phyloP scores from a whole-genome alignment of 2,329 filamentous ascomycete species.

The Monilinia aucupariae region DNA sequence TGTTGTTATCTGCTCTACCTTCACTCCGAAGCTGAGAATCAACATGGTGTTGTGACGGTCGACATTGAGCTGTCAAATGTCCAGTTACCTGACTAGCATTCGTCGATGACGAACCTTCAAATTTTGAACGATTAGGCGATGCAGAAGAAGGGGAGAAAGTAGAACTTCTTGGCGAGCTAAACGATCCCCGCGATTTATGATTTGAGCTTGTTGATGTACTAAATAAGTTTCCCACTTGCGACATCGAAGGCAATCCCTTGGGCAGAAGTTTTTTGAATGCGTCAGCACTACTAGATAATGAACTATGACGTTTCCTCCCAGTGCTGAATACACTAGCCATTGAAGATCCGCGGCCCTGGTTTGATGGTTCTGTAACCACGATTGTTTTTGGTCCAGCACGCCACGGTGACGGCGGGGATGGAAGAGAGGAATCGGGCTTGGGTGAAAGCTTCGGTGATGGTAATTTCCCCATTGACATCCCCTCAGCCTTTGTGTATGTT shows the following conservation, averaged over 20 bases:
- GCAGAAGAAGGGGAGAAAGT: constrained; percentile 6
- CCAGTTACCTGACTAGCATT: neutral
- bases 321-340: constrained; percentile 45
- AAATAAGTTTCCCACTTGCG: constrained; percentile 32
- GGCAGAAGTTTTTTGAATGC: constrained; percentile 50
- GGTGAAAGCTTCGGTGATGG: constrained; percentile 33
- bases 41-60: constrained; percentile 14
- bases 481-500: neutral
- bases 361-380: constrained; percentile 31
- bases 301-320: constrained; percentile 40
- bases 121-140: constrained; percentile 8
- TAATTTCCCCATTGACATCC: constrained; percentile 20
- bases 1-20: neutral
- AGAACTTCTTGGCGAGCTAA: constrained; percentile 7
- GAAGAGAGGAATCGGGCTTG: constrained; percentile 8
- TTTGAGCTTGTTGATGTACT: constrained; percentile 26
- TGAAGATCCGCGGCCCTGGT: constrained; percentile 35
- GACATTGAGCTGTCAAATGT: neutral
- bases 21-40: constrained; percentile 19
- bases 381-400: constrained; percentile 40
- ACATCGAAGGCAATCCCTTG: constrained; percentile 49
- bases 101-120: neutral
- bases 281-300: constrained; percentile 52
- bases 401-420: constrained; percentile 36
- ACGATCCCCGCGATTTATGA: constrained; percentile 19